Percentiles rank a stretch among this genome's conserved stretches.
Evolutionary conservation across 1,284 basidiomycete species (phyloP).

Genomic region (Irpex sp.): DNA sequence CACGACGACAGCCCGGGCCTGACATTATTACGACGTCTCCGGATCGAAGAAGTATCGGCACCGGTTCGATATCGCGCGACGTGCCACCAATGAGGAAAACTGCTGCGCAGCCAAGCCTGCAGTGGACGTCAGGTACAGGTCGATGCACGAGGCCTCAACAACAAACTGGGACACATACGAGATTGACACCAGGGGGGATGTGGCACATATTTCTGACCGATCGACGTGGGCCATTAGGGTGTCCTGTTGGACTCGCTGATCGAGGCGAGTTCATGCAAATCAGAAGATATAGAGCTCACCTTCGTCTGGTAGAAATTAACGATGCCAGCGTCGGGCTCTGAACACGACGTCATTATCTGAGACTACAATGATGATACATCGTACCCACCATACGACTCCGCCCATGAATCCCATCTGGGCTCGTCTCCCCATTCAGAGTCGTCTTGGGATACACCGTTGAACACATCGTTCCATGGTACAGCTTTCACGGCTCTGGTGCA

Average conservation of each 20-base stretch:
- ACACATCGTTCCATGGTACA: conserved; percentile 72
- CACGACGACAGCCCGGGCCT: conserved; percentile 76
- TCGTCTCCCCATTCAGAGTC: conserved; percentile 47
- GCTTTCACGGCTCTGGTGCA: conserved; percentile 60
- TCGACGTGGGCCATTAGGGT: conserved; percentile 94
- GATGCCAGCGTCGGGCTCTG: conserved; percentile 90
- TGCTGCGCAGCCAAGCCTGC: conserved; percentile 82
- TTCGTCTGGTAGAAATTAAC: conserved; percentile 88
- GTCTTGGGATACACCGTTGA: conserved; percentile 25
- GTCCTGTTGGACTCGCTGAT: conserved; percentile 44
- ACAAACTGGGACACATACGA: conserved; percentile 52
- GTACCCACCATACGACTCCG: conserved; percentile 65
- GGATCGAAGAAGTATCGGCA: conserved; percentile 78
- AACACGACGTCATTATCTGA: not conserved
- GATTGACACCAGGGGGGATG: conserved; percentile 85
- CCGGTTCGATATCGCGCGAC: conserved; percentile 72
- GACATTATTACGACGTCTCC: conserved; percentile 94
- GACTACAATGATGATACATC: not conserved
- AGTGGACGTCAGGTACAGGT: not conserved
- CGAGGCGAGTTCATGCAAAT: not conserved
- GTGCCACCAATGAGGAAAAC: conserved; percentile 86
- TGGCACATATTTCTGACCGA: conserved; percentile 83
- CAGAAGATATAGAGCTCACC: conserved; percentile 27
- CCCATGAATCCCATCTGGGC: conserved; percentile 58
- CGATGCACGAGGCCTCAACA: not conserved